Base-by-base conservation (phyloP, 1,139 yeast species). In the Candida sp. region DNA sequence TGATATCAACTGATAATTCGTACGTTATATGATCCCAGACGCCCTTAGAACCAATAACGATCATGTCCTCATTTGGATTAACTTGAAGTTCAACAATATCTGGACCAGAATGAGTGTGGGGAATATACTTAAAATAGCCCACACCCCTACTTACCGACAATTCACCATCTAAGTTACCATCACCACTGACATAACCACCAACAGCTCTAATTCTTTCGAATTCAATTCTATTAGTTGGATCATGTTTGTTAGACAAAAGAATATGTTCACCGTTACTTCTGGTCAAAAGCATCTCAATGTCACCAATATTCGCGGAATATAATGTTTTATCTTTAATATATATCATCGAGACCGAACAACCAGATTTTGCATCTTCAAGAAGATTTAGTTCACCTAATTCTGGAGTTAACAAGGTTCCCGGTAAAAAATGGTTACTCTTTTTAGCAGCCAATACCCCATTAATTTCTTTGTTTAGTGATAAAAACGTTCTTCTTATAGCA, bases 21-120 rank as follows among this genome's bases (percentile, higher is more conserved):
- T 81, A 82, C 4, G 91, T 78, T 49, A 95, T 78, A 55, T 74
- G 81, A 49, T 90, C 93, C 97, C 98, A 93, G 42, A 93, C 66
- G 44, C 84, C 87, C 48, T 81, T 81, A 3, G 95, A 84, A 5
- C 95, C 98, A 52, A 93, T 68, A n/a, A 95, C 86, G 36, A 93
- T 68, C 75, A 87, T 81, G 50, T 90, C 97, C 57, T 90, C 96
- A 15, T 84, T 81, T 39, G 82, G 78, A 0, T 86, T 75, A 33
- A 90, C 61, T 25, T 79, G 76, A 25, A 82, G 69, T 44, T 80
- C 81, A 7, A 80, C 73, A 34, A 90, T 81, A 55, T 84, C 84
- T 1, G 99, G 98, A 0, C 90, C 91, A 0, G 96, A 87, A 57
- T 87, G 89, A 29, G 95, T 82, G 60, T 89, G 96, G 1, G 98